A percentile compares a stretch with the other conserved stretches of the same genome.
These are phyloP conservation scores for Cicer pinnatifidum DNA, from an alignment of 306 rosid species.

Conservation along the genomic window DNA sequence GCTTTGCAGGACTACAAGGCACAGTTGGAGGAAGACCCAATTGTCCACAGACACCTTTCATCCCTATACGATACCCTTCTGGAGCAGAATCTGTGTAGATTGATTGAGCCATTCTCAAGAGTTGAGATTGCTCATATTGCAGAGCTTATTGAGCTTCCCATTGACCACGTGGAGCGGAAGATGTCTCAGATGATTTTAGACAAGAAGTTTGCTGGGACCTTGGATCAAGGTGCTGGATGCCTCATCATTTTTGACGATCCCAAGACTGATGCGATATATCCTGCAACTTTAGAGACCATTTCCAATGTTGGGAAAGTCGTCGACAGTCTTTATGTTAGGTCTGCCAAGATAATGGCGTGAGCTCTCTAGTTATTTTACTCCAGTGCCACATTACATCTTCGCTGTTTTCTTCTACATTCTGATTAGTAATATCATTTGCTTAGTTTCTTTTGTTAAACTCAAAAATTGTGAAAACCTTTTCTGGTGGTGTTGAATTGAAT, in stretches of 20 bases:
- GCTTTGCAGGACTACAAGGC: conserved; percentile 80
- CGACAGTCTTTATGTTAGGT: conserved; percentile 87
- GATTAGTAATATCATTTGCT: conserved; percentile 39
- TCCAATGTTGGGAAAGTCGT: conserved; percentile 89
- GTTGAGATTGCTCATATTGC: conserved; percentile 92
- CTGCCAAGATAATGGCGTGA: conserved; percentile 96
- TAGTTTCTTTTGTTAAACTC: conserved; percentile 36
- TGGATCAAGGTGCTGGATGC: conserved; percentile 93
- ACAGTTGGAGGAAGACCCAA: conserved; percentile 93
- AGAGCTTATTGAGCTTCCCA: conserved; percentile 81
- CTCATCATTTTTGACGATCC: conserved; percentile 64
- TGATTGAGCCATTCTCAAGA: conserved; percentile 93
- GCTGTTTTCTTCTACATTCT: conserved; percentile 38
- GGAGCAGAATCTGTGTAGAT: conserved; percentile 93
- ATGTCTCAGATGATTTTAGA: conserved; percentile 67
- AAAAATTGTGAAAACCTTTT: conserved; percentile 24
- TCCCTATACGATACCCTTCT: conserved; percentile 84
- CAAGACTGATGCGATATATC: conserved; percentile 60
- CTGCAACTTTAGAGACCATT: conserved; percentile 81
- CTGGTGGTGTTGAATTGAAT: conserved; percentile 9
- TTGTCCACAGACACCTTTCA: conserved; percentile 89
- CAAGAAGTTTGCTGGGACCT: conserved; percentile 77
- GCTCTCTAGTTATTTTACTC: conserved; percentile 36
- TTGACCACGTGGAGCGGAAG: conserved; percentile 65
- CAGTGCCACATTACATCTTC: conserved; percentile 9